Base-by-base conservation (phyloP, 169 alveolate genomes). In the Ichthyophthirius multifiliis region DNA sequence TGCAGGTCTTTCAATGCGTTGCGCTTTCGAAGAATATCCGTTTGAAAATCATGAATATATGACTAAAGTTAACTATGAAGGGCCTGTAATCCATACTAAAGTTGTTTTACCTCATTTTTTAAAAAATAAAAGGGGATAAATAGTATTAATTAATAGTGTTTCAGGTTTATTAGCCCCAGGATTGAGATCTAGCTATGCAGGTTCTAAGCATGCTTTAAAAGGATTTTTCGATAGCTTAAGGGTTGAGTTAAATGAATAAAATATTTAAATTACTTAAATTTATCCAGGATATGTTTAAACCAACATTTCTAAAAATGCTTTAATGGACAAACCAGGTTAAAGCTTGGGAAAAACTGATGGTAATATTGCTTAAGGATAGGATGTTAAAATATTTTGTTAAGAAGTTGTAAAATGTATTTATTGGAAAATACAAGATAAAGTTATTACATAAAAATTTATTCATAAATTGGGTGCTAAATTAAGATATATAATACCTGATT, bases 211-310 rank as follows among this genome's bases (percentile, higher is more conserved):
- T 41, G 77, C 77, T 2, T 34, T 67, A 9, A 41, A 39, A 34
- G 77, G 77, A 7, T 67, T 67, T 44, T 67, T 67, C 34, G 77
- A 67, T 67, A 16, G 43, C 12, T 15, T 67, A 0, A 67, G 77
- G 41, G 48, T 62, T 3, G 77, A 67, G 77, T 5, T 67, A 0
- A 2, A 35, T 0, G 77, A 67, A 39, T 39, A 31, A 7, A 67
- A 67, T 20, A 39, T 67, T 18, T 18, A 67, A 67, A 62, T 67
- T 3, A 39, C 63, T 23, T 16, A 41, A 6, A 18, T 67, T 5
- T 67, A 37, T 41, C 77, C 77, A 4, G 77, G 77, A 5, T 67
- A 67, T 16, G 62, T 67, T 18, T n/a, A 39, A 67, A 67, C 77
- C 5, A 67, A 67, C 23, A 30, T 67, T 12, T 35, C 62, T 67